Base-by-base conservation (phyloP, 2,329 filamentous ascomycete genomes). In the Arthrobotrys iridis region DNA sequence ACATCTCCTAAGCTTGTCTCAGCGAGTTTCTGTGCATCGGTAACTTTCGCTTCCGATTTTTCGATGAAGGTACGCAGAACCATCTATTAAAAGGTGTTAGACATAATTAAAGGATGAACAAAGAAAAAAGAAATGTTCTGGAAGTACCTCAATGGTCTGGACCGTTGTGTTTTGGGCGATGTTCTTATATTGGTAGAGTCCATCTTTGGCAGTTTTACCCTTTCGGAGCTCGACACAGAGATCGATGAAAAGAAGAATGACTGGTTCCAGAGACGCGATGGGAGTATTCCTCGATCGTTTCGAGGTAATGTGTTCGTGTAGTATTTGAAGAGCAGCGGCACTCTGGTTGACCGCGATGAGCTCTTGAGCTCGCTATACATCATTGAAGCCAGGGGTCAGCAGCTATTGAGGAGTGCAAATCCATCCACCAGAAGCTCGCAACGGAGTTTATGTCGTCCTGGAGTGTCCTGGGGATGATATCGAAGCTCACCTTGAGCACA, bases 101-200 rank as follows among this genome's bases (percentile, higher is more conserved):
- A 28, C 46, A 33, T 15, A 10, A 6, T 20, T 26, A 18, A 15
- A 43, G 1, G 7, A 10, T 37, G 20, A 3, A 15, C 35, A 5
- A 4, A 20, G 13, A 26, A 30, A 15, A 35, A 30, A 11, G 13
- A 33, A 35, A 58, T 7, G n/a, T 18, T 45, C 18, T 1, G 18
- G 5, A 15, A 20, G 13, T 85, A 93, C 91, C 89, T 98, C 95
- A 83, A 99, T 99, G 77, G 95, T 99, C 80, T 89, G 93, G 79
- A 99, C 93, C 82, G 98, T 98, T 80, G 94, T 97, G 85, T 99
- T 99, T 84, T 99, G 95, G 66, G 93, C 94, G 79, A 97, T 98
- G 84, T 99, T 99, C 88, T 99, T 99, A 88, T 99, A 99, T 84
- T 97, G 95, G 84, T 98, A 99, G 55, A 99, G 88, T 77, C 95